Evolutionary conservation across 2,329 filamentous ascomycete species (phyloP), one percentile per base, ranked within the genome.

Genomic region (Cephalotrichum gorgonifer): DNA sequence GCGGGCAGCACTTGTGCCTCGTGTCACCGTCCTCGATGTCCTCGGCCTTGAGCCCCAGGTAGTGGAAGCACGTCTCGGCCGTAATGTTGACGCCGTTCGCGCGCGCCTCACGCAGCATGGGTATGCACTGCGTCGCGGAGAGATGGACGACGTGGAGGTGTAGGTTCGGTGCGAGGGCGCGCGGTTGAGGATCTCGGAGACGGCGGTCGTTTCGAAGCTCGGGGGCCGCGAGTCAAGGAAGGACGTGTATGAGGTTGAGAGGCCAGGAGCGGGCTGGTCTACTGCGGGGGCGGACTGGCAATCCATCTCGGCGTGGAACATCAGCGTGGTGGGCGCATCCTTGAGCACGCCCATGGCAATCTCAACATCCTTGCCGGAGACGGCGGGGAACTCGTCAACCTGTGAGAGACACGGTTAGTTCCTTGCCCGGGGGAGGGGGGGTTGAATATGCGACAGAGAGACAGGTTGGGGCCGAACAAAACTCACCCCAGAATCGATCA

Each of bases 261-360:
- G 87, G 1, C 78, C 78, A 6, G 85, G 69, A 0, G 87, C 86
- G 25, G 69, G 67, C 58, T 87, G 84, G 4, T 88, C 81, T 25
- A 81, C 80, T 62, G 93, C 88, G 48, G 86, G 85, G 2, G 90
- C 85, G 0, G 90, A 86, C 17, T 88, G 87, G n/a, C 91, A 89
- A 12, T 94, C 83, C 89, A 96, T 97, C 67, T 98, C 93, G 50
- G 93, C 93, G 62, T 98, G 93, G 71, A 98, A 98, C 91, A 98
- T 97, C 58, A 97, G 81, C 0, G 89, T 95, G 2, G 93, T 97
- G 17, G 88, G 78, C 48, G 83, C 78, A 57, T 88, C 81, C 52
- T 86, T 86, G 53, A 98, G 78, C 43, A 85, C 86, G 27, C 73
- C 72, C 78, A 98, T 90, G 41, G 86, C 90, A 35, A 86, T 76